A percentile compares a stretch with the other conserved stretches of the same genome.
Conservation (phyloP, 345 rosid genomes). For the Arabidopsis suecica region DNA sequence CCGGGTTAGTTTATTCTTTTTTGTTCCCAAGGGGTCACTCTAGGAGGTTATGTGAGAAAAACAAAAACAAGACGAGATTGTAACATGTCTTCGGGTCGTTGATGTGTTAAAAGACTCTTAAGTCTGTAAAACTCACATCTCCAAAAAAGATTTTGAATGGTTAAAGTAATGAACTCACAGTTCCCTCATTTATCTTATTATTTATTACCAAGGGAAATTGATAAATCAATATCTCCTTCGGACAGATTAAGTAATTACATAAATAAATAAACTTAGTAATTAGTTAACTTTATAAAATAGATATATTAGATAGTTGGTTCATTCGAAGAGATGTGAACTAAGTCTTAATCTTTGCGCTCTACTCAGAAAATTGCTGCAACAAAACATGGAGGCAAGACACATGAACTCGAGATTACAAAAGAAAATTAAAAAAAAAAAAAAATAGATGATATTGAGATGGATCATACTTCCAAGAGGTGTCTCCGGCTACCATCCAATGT, state of each 20-base stretch:
- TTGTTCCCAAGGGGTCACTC: slow-evolving; percentile 25
- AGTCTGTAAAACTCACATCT: slow-evolving; percentile 31
- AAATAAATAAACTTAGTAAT: neutral
- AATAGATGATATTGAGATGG: neutral
- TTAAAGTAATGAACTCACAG: neutral
- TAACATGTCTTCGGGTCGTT: slow-evolving; percentile 23
- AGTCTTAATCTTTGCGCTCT: neutral
- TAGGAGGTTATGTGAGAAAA: slow-evolving; percentile 28
- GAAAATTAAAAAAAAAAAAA: neutral
- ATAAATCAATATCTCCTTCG: too few relatives aligned
- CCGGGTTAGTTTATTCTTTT: slow-evolving; percentile 31
- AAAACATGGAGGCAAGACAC: slow-evolving; percentile 7
- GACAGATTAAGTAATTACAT: neutral
- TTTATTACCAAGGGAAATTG: too few relatives aligned
- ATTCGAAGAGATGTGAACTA: neutral
- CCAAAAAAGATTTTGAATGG: slow-evolving; percentile 12
- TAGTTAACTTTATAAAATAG: neutral
- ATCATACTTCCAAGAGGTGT: slow-evolving; percentile 16
- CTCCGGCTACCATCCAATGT: neutral
- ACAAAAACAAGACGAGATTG: slow-evolving; percentile 14
- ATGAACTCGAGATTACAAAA: neutral
- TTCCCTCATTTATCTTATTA: neutral
- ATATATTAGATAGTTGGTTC: neutral
- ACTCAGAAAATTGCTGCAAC: slow-evolving; percentile 4
- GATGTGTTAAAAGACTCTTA: slow-evolving; percentile 27